Base-by-base conservation (phyloP, 2,329 filamentous ascomycete species). In the Botrytis tulipae region DNA sequence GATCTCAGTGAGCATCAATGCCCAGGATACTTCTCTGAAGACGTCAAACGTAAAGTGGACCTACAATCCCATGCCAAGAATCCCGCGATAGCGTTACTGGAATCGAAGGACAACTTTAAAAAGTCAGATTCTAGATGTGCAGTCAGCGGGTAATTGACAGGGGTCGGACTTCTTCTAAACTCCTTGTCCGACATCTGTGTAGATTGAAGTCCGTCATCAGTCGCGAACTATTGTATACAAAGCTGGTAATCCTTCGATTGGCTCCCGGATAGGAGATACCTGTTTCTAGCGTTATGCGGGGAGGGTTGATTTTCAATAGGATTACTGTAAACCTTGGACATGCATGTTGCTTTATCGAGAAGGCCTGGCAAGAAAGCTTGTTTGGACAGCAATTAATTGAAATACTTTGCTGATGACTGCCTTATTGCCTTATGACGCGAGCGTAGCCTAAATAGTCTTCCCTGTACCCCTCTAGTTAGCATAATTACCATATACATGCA, bases 151-250 rank as follows among this genome's bases (percentile, higher is more conserved):
- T 25, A 4, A 32, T 29, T 32, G 44, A 66, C 70, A 5, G 70
- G 70, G 44, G 12, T 35, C 70, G 44, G 70, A 71, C 60, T 57
- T 66, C 16, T 22, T 65, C 35, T 8, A 25, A 16, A 71, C 59
- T 65, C 69, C 69, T 48, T 71, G 3, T 29, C 59, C 42, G 37
- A 51, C 0, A 9, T 22, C 12, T 51, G 5, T n/a, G 29, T 25
- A 44, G 25, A 63, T 42, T 29, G n/a, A 1, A 4, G 10, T 63
- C 18, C 37, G 61, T 29, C 37, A 63, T 29, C 14, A 42, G 37
- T n/a, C 37, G 16, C 9, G 16, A 29, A 63, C 37, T 63, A 3
- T 29, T 42, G 16, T 18, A n/a, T 6, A 42, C 2, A 9, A 14
- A 2, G 5, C 44, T 37, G 12, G 46, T 16, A 35, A n/a, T 37